Evolutionary conservation across 805 yeast genomes (phyloP), one percentile per base, ranked within the genome.

Genomic region (Nakazawaea peltata): DNA sequence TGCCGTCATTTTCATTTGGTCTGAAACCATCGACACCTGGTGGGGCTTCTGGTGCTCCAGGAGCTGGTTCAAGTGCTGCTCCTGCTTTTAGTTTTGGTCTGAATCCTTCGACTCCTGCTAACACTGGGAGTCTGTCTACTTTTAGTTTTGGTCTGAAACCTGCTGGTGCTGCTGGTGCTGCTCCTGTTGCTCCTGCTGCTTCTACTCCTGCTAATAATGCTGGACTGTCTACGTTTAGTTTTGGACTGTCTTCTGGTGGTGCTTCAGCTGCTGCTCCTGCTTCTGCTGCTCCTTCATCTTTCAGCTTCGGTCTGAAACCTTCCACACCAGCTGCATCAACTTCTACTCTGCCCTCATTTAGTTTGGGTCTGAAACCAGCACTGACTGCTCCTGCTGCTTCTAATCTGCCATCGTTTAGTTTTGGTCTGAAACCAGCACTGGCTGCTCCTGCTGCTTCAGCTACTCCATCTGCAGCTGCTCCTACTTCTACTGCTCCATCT

Each of bases 281-380:
- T 30, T 47, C 46, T 32, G 30, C 15, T 4, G 33, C 26, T 13
- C 21, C 33, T 12, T 13, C 13, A 11, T 9, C 27, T 9, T n/a
- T 25, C n/a, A 9, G 13, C 12, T n/a, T n/a, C n/a, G 8, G 8
- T n/a, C n/a, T n/a, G n/a, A n/a, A n/a, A n/a, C n/a, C n/a, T n/a
- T n/a, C n/a, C n/a, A n/a, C n/a, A n/a, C 26, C 37, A 6, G 32
- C 36, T 18, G 30, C 41, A 21, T 39, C 38, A 2, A 9, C 35
- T 19, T 9, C 17, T 4, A 7, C 17, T 12, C n/a, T 40, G 3
- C 18, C 34, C 2, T 24, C 41, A 14, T 33, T 39, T 8, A 36
- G 34, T 12, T 42, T 46, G 36, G 50, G 48, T 12, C 42, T 40
- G 18, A 41, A 33, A 22, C 23, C 41, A 0, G 44, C 26, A 1